Evolutionary conservation across 2,329 filamentous ascomycete genomes (phyloP).

Genomic region (Trichoderma asperellum): DNA sequence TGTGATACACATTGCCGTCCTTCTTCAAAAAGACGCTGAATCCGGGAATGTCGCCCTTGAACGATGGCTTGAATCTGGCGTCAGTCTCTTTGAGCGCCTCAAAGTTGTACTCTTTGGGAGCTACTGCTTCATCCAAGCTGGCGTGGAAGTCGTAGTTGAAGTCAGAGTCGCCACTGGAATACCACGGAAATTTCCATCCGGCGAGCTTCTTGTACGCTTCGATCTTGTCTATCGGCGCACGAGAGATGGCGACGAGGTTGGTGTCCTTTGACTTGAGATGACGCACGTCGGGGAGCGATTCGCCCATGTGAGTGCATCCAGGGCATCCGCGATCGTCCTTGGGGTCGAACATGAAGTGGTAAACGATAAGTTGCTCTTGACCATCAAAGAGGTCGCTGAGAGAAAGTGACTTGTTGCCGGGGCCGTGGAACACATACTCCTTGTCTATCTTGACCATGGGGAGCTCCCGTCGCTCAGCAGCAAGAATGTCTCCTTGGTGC

Average conservation of each 20-base stretch:
- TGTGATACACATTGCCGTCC: conserved; percentile 42
- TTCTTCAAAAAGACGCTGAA: conserved; percentile 44
- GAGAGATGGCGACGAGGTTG: conserved; percentile 46
- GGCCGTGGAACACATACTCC: conserved; percentile 42
- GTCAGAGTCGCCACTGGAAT: conserved; percentile 41
- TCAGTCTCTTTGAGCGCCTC: conserved; percentile 35
- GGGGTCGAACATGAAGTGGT: conserved; percentile 53
- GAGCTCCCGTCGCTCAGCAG: conserved; percentile 41
- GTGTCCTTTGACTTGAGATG: conserved; percentile 46
- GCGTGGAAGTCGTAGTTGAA: conserved; percentile 50
- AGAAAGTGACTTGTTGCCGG: conserved; percentile 34
- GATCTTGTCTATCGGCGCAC: conserved; percentile 44
- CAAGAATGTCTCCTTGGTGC: conserved; percentile 38
- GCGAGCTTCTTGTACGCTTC: conserved; percentile 43
- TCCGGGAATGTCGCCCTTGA: conserved; percentile 43
- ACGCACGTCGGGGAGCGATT: conserved; percentile 45
- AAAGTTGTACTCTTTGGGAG: conserved; percentile 38
- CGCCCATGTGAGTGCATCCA: conserved; percentile 46
- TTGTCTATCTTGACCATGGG: conserved; percentile 47
- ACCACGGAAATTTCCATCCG: conserved; percentile 49
- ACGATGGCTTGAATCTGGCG: conserved; percentile 36
- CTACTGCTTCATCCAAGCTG: conserved; percentile 38
- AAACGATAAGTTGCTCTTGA: conserved; percentile 46
- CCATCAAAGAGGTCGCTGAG: conserved; percentile 42
- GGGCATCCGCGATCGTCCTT: conserved; percentile 42